These are phyloP conservation scores for Colletotrichum sp. DNA, from an alignment of 2,329 filamentous ascomycete genomes.

Conservation along the genomic window DNA sequence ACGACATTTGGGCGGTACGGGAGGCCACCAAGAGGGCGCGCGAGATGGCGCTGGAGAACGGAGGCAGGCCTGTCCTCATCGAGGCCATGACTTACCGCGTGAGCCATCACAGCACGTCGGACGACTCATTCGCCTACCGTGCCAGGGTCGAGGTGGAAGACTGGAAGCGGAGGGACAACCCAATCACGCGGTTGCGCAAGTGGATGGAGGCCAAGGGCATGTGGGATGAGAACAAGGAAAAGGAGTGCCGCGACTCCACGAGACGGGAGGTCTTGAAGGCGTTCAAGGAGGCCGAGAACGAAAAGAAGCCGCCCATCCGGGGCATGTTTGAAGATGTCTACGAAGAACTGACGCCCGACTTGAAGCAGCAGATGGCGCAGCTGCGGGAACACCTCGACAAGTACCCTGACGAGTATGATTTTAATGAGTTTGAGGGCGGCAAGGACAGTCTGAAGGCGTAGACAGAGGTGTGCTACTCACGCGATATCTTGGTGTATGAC, in stretches of 20 bases:
- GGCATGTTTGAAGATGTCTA: slow-evolving; percentile 89
- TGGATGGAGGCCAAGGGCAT: slow-evolving; percentile 85
- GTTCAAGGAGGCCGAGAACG: slow-evolving; percentile 82
- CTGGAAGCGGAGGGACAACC: slow-evolving; percentile 91
- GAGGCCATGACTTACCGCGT: slow-evolving; percentile 99
- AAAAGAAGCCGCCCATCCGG: slow-evolving; percentile 77
- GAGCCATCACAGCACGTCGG: slow-evolving; percentile 94
- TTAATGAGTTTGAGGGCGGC: slow-evolving; percentile 77
- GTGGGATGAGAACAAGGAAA: slow-evolving; percentile 88
- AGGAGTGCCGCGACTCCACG: slow-evolving; percentile 67
- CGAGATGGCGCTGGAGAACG: slow-evolving; percentile 77
- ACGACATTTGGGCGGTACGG: slow-evolving; percentile 88
- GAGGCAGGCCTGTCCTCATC: slow-evolving; percentile 83
- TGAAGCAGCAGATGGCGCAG: slow-evolving; percentile 73
- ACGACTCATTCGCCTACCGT: slow-evolving; percentile 96
- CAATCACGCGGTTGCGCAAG: slow-evolving; percentile 83
- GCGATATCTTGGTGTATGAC: neutral
- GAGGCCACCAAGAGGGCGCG: slow-evolving; percentile 81
- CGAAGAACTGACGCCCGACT: slow-evolving; percentile 82
- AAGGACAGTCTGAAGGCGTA: slow-evolving; percentile 61
- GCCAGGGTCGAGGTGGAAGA: slow-evolving; percentile 93
- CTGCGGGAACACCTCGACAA: slow-evolving; percentile 78
- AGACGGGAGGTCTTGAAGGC: slow-evolving; percentile 81
- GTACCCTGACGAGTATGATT: slow-evolving; percentile 93
- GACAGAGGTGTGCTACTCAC: neutral